phyloP scores from a whole-genome alignment of 352 stramenopile genomes.

The Phytophthora nicotianae region DNA sequence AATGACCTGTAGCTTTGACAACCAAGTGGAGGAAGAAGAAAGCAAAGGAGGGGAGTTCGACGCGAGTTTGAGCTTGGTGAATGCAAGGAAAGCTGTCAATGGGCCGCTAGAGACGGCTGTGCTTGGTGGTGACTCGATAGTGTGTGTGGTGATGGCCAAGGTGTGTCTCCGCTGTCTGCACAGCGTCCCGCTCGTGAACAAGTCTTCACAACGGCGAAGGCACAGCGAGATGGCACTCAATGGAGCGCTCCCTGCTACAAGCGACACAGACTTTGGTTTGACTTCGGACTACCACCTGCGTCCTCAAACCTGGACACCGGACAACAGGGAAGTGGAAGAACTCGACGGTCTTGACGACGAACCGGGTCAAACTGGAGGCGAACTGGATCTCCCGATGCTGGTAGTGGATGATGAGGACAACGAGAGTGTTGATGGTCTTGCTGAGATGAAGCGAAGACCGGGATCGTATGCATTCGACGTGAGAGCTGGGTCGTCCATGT shows the following conservation, averaged over 20 bases:
- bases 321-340: conserved; percentile 31
- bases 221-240: conserved; percentile 28
- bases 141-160: conserved; percentile 62
- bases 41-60: conserved; percentile 17
- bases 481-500: conserved; percentile 21
- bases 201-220: conserved; percentile 24
- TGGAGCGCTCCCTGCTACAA: conserved; percentile 3
- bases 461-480: conserved; percentile 26
- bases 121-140: conserved; percentile 23
- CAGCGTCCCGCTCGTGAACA: conserved; percentile 45
- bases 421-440: conserved; percentile 40
- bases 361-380: conserved; percentile 1
- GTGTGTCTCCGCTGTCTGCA: conserved; percentile 67
- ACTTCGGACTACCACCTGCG: conserved; percentile 12
- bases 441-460: conserved; percentile 30
- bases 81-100: conserved; percentile 34
- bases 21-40: conserved; percentile 26
- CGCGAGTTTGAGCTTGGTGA: conserved; percentile 32
- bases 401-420: conserved; percentile 40
- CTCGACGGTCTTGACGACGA: conserved; percentile 33
- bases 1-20: conserved; percentile 41
- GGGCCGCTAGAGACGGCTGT: conserved; percentile 29
- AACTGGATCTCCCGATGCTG: conserved; percentile 43
- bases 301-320: conserved; percentile 35
- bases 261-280: conserved; percentile 4